Percentiles rank a stretch among this genome's conserved stretches.
These are phyloP conservation scores for Coemansia sp. DNA, from an alignment of 192 early-diverging fungal genomes.

Conservation along the genomic window DNA sequence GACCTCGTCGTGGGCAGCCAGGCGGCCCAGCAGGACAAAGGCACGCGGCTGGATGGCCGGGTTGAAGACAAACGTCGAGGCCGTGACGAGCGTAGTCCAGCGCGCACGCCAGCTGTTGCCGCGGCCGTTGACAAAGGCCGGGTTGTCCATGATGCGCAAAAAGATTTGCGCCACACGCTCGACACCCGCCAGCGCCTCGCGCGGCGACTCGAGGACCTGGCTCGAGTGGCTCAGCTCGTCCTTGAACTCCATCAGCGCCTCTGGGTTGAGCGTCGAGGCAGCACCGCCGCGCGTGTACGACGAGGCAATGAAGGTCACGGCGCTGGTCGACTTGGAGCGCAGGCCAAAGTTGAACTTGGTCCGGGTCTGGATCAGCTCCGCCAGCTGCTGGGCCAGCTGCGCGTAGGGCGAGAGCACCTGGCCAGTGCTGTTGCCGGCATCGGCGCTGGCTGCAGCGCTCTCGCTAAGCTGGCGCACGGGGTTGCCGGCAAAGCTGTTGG, in stretches of 20 bases:
- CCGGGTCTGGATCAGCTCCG: conserved; percentile 46
- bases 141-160: conserved; percentile 54
- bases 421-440: conserved; percentile 88
- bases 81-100: conserved; percentile 89
- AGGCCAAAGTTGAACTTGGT: conserved; percentile 52
- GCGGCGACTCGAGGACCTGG: conserved; percentile 32
- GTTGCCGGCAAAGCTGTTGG: conserved; percentile 57
- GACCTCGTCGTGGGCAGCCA: conserved; percentile 79
- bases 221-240: conserved; percentile 30
- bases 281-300: conserved; percentile 53
- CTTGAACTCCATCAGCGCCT: conserved; percentile 51
- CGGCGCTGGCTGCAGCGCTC: conserved; percentile 95
- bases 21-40: conserved; percentile 84
- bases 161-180: conserved; percentile 61
- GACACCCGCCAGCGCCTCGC: conserved; percentile 50
- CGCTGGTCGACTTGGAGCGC: conserved; percentile 50
- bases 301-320: conserved; percentile 51
- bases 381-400: conserved; percentile 57
- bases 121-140: conserved; percentile 58
- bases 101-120: conserved; percentile 81
- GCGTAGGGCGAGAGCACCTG: conserved; percentile 62
- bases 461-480: conserved; percentile 74
- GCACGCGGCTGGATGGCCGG: conserved; percentile 92
- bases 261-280: conserved; percentile 50
- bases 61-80: conserved; percentile 92